phyloP scores from a whole-genome alignment of 2,329 filamentous ascomycete species.

The Hortaea werneckii region DNA sequence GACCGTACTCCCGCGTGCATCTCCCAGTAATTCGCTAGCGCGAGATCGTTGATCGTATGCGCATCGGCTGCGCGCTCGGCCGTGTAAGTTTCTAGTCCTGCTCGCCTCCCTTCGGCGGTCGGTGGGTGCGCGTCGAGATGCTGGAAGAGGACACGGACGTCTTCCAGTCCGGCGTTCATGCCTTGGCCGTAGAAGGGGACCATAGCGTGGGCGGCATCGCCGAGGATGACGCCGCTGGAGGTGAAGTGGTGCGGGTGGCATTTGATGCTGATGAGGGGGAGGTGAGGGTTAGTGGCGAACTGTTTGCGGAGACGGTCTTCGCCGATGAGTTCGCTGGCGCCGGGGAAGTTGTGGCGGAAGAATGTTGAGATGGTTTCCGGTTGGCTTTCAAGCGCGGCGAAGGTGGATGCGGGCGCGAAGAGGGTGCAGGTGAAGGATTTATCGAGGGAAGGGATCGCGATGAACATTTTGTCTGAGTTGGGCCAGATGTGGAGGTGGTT shows the following conservation, averaged over 20 bases:
- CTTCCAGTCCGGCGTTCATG: slow-evolving; percentile 93
- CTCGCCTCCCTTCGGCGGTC: slow-evolving; percentile 26
- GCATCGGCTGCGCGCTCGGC: slow-evolving; percentile 64
- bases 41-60: slow-evolving; percentile 84
- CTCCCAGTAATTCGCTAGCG: slow-evolving; percentile 82
- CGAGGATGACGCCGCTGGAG: slow-evolving; percentile 70
- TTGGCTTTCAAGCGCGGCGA: slow-evolving; percentile 54
- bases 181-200: slow-evolving; percentile 98
- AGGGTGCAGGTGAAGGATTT: slow-evolving; percentile 92
- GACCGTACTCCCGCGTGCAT: slow-evolving; percentile 83
- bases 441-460: slow-evolving; percentile 82
- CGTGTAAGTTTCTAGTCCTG: slow-evolving; percentile 64
- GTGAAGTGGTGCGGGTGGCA: slow-evolving; percentile 78
- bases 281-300: slow-evolving; percentile 73
- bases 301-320: slow-evolving; percentile 59
- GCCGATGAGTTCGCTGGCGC: slow-evolving; percentile 61
- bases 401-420: slow-evolving; percentile 68
- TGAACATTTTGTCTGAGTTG: slow-evolving; percentile 73
- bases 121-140: slow-evolving; percentile 60
- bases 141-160: slow-evolving; percentile 79
- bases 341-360: slow-evolving; percentile 78
- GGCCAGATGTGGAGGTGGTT: slow-evolving; percentile 98
- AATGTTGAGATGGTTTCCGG: slow-evolving; percentile 54
- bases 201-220: slow-evolving; percentile 94
- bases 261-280: slow-evolving; percentile 88